phyloP scores from a whole-genome alignment of 2,329 filamentous ascomycete species.

The Aureobasidium sp. region DNA sequence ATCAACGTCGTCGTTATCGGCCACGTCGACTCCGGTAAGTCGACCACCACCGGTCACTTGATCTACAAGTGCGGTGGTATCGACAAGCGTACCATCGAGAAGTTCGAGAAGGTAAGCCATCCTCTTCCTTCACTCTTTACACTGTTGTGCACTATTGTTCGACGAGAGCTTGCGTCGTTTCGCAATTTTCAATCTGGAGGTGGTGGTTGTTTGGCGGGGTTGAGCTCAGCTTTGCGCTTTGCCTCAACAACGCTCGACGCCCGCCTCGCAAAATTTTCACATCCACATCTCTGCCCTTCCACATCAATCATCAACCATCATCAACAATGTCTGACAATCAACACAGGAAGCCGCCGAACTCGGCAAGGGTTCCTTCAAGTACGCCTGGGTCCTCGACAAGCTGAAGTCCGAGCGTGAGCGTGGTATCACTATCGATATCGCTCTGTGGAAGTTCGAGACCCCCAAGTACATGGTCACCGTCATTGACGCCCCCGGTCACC shows the following conservation, averaged over 20 bases:
- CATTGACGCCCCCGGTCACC: constrained; percentile 98
- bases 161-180: neutral
- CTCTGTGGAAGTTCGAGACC: constrained; percentile 99
- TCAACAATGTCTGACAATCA: constrained; percentile 5
- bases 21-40: constrained; percentile 99
- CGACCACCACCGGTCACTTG: constrained; percentile 85
- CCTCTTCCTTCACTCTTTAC: constrained; percentile 13
- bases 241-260: constrained; percentile 9
- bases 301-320: neutral
- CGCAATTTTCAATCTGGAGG: constrained; percentile 13
- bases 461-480: constrained; percentile 93
- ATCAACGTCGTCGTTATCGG: constrained; percentile 96
- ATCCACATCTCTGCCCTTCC: constrained; percentile 26
- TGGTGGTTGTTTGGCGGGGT: constrained; percentile 20
- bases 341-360: constrained; percentile 91
- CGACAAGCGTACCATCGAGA: constrained; percentile 99
- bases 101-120: constrained; percentile 94
- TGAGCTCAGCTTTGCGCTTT: constrained; percentile 18
- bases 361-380: constrained; percentile 99
- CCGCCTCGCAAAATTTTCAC: constrained; percentile 8
- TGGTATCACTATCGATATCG: constrained; percentile 99
- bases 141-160: neutral
- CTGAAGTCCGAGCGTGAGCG: constrained; percentile 99
- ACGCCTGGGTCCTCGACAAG: constrained; percentile 99
- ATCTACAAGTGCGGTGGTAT: constrained; percentile 99